Conservation (phyloP, 306 rosid genomes). For the Quercus cerris region DNA sequence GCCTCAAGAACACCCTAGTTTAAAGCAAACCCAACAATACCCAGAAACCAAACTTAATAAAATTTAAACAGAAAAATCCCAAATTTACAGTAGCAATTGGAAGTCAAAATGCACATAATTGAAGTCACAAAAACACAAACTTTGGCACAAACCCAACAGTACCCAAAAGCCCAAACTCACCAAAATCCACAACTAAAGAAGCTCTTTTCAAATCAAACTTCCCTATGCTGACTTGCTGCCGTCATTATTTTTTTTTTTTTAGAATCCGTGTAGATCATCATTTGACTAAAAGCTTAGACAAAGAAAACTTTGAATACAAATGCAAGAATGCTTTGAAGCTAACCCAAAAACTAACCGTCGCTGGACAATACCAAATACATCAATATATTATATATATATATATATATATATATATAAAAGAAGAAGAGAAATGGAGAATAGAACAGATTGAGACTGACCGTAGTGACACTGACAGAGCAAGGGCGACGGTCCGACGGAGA, state of each 20-base stretch:
- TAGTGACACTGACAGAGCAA: too few species aligned
- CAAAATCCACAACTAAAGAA: constrained; percentile 22
- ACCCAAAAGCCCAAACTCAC: constrained; percentile 25
- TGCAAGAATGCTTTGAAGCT: too few species aligned
- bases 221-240: constrained; percentile 18
- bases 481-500: fast-evolving
- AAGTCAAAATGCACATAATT: constrained; percentile 5
- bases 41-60: background rate
- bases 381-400: too few species aligned
- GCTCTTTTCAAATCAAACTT: constrained; percentile 34
- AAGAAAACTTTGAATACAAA: too few species aligned
- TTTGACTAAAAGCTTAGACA: too few species aligned
- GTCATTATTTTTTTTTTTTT: too few species aligned
- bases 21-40: background rate
- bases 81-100: constrained; percentile 1
- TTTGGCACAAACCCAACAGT: constrained; percentile 16
- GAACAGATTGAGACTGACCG: too few species aligned
- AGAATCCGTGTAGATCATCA: too few species aligned
- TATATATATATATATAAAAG: too few species aligned
- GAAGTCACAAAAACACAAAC: constrained; percentile 11
- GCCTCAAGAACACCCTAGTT: background rate
- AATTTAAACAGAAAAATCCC: background rate
- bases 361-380: too few species aligned
- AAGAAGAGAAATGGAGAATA: too few species aligned
- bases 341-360: too few species aligned